Evolutionary conservation across 1,139 yeast genomes (phyloP), one percentile per base, ranked within the genome.

Genomic region (Suhomyces maxii): DNA sequence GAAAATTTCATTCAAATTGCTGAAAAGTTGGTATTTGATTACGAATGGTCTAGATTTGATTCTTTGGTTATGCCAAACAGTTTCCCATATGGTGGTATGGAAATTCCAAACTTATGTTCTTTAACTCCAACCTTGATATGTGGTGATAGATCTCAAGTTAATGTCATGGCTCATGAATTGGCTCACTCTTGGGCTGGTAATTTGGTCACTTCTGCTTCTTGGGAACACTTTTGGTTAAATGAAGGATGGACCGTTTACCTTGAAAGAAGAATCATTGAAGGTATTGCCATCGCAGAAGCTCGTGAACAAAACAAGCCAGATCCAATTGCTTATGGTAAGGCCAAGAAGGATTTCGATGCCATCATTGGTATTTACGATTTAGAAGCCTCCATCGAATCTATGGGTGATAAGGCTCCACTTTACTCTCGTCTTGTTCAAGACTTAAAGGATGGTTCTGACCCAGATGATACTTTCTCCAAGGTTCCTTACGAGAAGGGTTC

Each of bases 11-110:
- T 90, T 53, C 68, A 80, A 57, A 78, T 88, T n/a, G 96, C 96
- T 6, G 96, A 88, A 62, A 68, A 76, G 36, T 74, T 90, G 48
- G 83, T 89, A n/a, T 89, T 85, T 61, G 80, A 82, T 2, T 90
- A 90, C 64, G 95, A 88, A 60, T 90, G 97, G 96, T 78, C 81
- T 50, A 83, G 83, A 40, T 90, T 86, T 66, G 93, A 89, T 60
- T 87, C 89, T 23, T 73, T 90, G 44, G 83, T 90, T 35, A 77
- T 89, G 53, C 96, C 96, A 4, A 78, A 82, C 46, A 80, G 91
- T 6, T 89, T 89, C 79, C 97, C 97, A 3, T 90, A 89, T 59
- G 97, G 97, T 51, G 97, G 97, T 45, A 90, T 90, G 97, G 97
- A 90, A 68, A 88, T 89, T 62, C 96, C 96, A 46, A 89, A 89